Evolutionary conservation across 2,329 filamentous ascomycete genomes (phyloP).

Genomic region (Gremmenia infestans): DNA sequence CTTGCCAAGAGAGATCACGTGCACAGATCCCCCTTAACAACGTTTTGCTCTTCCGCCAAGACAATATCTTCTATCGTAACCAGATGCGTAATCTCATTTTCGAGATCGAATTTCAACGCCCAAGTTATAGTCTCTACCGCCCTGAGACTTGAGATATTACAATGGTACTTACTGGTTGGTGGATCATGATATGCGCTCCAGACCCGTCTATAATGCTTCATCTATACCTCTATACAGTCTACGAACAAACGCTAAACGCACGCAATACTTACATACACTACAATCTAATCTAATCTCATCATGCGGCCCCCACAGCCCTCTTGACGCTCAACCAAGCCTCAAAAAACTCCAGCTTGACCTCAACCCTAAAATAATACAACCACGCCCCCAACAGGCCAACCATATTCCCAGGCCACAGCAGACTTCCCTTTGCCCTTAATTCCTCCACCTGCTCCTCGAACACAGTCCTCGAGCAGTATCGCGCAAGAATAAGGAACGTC

Average conservation of each 20-base stretch:
- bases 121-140: too few relatives aligned
- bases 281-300: background rate
- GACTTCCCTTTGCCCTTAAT: conserved; percentile 47
- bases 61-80: too few relatives aligned
- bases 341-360: conserved; percentile 58
- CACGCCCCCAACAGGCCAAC: conserved; percentile 51
- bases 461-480: conserved; percentile 63
- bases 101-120: too few relatives aligned
- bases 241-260: background rate
- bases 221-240: background rate
- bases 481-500: conserved; percentile 62
- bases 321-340: conserved; percentile 56
- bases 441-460: conserved; percentile 59
- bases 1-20: too few relatives aligned
- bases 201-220: background rate
- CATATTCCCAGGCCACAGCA: conserved; percentile 55
- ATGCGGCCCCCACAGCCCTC: conserved; percentile 36
- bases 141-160: too few relatives aligned
- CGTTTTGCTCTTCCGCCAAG: too few relatives aligned
- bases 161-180: too few relatives aligned
- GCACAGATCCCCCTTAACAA: too few relatives aligned
- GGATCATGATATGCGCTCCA: background rate
- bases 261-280: background rate
- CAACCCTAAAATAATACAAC: conserved; percentile 53
- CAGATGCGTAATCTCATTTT: too few relatives aligned